phyloP scores from a whole-genome alignment of 805 yeast species.

The Lachancea lanzarotensis region DNA sequence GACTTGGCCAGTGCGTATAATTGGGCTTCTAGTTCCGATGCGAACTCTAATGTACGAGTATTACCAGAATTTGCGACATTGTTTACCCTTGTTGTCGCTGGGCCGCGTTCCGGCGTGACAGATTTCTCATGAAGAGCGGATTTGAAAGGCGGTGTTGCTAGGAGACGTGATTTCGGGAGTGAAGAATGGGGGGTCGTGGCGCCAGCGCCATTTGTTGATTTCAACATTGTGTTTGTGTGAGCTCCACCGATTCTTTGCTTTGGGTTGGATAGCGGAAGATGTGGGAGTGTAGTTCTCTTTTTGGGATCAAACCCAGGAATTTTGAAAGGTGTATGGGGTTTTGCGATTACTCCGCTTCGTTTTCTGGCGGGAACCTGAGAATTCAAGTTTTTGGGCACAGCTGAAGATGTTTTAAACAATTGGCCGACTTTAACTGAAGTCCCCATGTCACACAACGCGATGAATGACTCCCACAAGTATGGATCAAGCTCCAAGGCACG shows the following conservation, averaged over 20 bases:
- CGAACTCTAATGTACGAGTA: neutral
- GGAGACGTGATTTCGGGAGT: slow-evolving; percentile 13
- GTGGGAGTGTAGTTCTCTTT: neutral
- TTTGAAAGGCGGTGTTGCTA: slow-evolving; percentile 28
- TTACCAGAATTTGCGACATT: neutral
- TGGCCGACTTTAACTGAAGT: slow-evolving; percentile 32
- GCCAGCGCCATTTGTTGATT: slow-evolving; percentile 6
- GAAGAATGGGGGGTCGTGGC: slow-evolving; percentile 2
- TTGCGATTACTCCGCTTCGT: neutral
- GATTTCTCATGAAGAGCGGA: slow-evolving; percentile 9
- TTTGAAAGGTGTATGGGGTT: slow-evolving; percentile 11
- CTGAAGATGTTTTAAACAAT: slow-evolving; percentile 1
- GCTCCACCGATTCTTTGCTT: slow-evolving; percentile 5
- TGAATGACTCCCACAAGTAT: slow-evolving; percentile 80
- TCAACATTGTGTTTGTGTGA: slow-evolving; percentile 8
- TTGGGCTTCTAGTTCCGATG: slow-evolving; percentile 26
- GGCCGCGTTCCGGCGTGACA: slow-evolving; percentile 5
- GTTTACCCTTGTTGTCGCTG: neutral
- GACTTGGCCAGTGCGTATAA: slow-evolving; percentile 54
- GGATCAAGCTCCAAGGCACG: slow-evolving; percentile 71
- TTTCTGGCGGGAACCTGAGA: neutral
- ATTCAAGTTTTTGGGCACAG: neutral
- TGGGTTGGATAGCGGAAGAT: neutral
- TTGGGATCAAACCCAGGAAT: slow-evolving; percentile 13
- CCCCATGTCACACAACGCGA: slow-evolving; percentile 64